Conservation (phyloP, 805 yeast genomes). For the Saccharomycopsis capsularis region DNA sequence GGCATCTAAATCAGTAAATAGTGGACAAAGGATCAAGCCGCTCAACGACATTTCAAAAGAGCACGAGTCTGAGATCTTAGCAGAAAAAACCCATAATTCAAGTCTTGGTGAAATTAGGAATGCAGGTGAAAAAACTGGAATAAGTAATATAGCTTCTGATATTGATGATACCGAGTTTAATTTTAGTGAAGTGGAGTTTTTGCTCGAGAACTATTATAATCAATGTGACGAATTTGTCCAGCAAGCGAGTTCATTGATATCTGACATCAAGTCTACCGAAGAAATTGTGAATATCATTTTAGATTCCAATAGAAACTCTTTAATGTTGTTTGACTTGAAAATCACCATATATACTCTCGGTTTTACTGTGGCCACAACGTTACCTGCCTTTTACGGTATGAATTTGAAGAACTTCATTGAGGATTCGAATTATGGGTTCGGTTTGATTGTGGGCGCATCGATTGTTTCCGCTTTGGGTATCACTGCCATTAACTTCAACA, state of each 20-base stretch:
- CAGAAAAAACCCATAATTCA: not conserved
- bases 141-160: constrained; percentile 49
- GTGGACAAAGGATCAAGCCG: not conserved
- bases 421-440: constrained; percentile 67
- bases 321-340: constrained; percentile 80
- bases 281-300: constrained; percentile 89
- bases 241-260: constrained; percentile 64
- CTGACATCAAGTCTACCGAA: constrained; percentile 88
- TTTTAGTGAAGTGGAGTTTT: constrained; percentile 66
- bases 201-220: constrained; percentile 83
- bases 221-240: constrained; percentile 94
- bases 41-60: not conserved
- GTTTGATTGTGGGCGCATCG: constrained; percentile 40
- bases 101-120: not conserved
- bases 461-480: constrained; percentile 46
- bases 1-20: not conserved
- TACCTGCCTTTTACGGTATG: constrained; percentile 93
- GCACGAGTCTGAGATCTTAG: too few relatives aligned
- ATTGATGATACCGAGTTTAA: constrained; percentile 7
- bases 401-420: constrained; percentile 89
- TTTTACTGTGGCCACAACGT: constrained; percentile 69
- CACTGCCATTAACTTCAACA: constrained; percentile 49
- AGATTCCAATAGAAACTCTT: constrained; percentile 89
- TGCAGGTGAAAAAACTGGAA: not conserved
- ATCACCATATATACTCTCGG: constrained; percentile 80